Base-by-base conservation (phyloP, 164 flowering plant species). In the Vitis cinerea region DNA sequence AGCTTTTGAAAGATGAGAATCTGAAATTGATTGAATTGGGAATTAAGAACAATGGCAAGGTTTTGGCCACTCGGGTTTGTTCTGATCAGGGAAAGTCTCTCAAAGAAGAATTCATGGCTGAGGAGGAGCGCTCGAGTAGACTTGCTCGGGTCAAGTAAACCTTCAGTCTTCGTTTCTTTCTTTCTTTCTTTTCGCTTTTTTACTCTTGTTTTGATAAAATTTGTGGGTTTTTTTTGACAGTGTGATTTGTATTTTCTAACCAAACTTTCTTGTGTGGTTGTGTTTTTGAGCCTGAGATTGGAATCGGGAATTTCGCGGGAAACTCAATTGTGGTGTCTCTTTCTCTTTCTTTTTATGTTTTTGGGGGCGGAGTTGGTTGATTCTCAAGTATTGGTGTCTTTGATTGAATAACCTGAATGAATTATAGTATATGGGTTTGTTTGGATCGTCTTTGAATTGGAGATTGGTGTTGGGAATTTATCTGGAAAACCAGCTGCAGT, bases 71-170 rank as follows among this genome's bases (percentile, higher is more conserved):
- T 51, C 81, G 84, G 10, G 81, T 75, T 23, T 67, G 78, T 52
- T 54, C 51, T 64, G 92, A 85, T 19, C 80, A 81, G 27, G 89
- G 88, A 1, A 85, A 78, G 63, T 71, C 83, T 4, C 37, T 83
- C 13, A 82, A 79, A 70, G 63, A 78, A 0, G 85, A 79, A 67
- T 65, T 80, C 56, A 30, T 88, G 72, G 97, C 88, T 6, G 97
- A 94, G 76, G 97, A 87, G 30, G 97, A 90, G 61, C 89, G 97
- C 12, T 65, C 85, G 9, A 61, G 71, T 27, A 73, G 87, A 44
- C 94, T 94, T 59, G 60, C 86, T 17, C 77, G 98, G 30, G 68
- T 94, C 77, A 92, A 83, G 98, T 86, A 31, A 69, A 82, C 55
- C 50, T 61, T n/a, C 13, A 23, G 11, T 12, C 10, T 66, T 23